Evolutionary conservation across 202 grass and related monocot species (phyloP).

Genomic region (Panicum virgatum): DNA sequence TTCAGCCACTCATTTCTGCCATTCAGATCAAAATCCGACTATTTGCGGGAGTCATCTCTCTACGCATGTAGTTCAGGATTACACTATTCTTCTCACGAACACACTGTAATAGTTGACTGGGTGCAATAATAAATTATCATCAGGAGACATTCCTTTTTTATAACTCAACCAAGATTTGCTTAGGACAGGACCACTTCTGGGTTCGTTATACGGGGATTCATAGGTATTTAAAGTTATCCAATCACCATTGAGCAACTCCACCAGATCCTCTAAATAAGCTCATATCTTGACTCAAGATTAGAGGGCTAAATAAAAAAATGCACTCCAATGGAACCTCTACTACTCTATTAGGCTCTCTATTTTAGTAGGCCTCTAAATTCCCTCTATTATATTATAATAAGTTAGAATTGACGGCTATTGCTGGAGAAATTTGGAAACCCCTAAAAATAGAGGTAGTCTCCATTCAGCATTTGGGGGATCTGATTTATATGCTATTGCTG

Average conservation of each 20-base stretch:
- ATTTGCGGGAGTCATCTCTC: not conserved
- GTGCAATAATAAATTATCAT: not conserved
- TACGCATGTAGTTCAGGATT: not conserved
- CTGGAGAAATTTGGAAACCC: too few relatives aligned
- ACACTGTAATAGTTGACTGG: not conserved
- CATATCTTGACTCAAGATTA: too few relatives aligned
- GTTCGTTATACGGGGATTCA: not conserved
- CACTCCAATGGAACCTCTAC: too few relatives aligned
- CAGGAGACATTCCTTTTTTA: not conserved
- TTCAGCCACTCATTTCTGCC: not conserved
- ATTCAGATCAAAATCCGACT: not conserved
- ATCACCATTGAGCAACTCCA: conserved; percentile 17
- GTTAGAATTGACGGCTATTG: too few relatives aligned
- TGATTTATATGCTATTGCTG: too few relatives aligned
- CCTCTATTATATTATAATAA: too few relatives aligned
- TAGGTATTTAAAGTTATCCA: not conserved
- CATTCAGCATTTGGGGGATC: too few relatives aligned
- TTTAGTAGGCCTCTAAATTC: too few relatives aligned
- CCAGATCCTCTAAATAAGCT: too few relatives aligned
- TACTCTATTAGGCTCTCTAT: too few relatives aligned
- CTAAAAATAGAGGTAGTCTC: too few relatives aligned
- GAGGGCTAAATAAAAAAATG: too few relatives aligned
- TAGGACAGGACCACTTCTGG: not conserved
- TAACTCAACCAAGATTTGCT: not conserved
- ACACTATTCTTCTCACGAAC: not conserved